phyloP scores from a whole-genome alignment of 352 stramenopile species.

The Phytophthora litchii region DNA sequence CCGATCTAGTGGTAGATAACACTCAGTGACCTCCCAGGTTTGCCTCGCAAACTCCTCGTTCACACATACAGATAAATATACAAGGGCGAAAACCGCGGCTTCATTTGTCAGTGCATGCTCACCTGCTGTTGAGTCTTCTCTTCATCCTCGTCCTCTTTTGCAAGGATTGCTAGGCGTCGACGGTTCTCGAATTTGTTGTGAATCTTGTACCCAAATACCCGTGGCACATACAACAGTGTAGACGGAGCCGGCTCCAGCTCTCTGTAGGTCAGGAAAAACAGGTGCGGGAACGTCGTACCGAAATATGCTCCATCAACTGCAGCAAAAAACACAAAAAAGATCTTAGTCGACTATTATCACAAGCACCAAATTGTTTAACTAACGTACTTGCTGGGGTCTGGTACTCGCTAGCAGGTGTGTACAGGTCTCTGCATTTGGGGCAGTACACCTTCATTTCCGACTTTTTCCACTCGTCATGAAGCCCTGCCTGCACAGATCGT shows the following conservation, averaged over 20 bases:
- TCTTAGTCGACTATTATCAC: slow-evolving; percentile 3
- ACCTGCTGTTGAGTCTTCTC: slow-evolving; percentile 72
- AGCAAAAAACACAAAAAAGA: slow-evolving; percentile 1
- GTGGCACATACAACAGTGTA: slow-evolving; percentile 88
- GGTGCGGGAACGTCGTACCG: slow-evolving; percentile 98
- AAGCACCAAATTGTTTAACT: neutral
- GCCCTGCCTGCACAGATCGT: slow-evolving; percentile 53
- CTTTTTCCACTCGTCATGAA: slow-evolving; percentile 90
- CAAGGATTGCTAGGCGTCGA: slow-evolving; percentile 78
- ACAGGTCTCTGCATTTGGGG: slow-evolving; percentile 88
- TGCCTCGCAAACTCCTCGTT: slow-evolving; percentile 10
- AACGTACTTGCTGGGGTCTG: slow-evolving; percentile 82
- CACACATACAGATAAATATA: slow-evolving; percentile 22
- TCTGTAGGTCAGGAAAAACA: slow-evolving; percentile 98
- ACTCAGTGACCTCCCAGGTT: slow-evolving; percentile 8
- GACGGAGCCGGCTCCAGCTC: slow-evolving; percentile 87
- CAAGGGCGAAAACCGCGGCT: slow-evolving; percentile 36
- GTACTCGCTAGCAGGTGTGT: slow-evolving; percentile 86
- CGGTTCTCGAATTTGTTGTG: slow-evolving; percentile 88
- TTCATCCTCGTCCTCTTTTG: slow-evolving; percentile 84
- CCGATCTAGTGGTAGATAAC: slow-evolving; percentile 2
- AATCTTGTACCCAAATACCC: slow-evolving; percentile 94
- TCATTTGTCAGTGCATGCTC: slow-evolving; percentile 47
- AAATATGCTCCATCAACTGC: slow-evolving; percentile 97
- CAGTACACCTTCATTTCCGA: slow-evolving; percentile 93